phyloP scores from a whole-genome alignment of 2,329 filamentous ascomycete species.

The Sphaerulina vaccinii region DNA sequence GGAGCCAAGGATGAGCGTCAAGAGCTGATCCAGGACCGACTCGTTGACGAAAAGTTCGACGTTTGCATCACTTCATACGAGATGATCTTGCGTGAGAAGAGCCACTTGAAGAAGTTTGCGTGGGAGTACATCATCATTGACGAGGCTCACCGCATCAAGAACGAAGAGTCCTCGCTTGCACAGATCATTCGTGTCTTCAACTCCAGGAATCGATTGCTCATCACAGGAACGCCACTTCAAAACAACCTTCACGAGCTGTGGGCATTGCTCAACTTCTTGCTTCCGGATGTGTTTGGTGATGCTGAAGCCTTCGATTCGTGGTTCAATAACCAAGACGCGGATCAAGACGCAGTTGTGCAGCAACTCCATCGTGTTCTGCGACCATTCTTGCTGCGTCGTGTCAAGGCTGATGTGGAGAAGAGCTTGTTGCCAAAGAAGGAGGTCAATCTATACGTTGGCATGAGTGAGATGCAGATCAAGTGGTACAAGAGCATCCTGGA shows the following conservation, averaged over 20 bases:
- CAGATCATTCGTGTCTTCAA: conserved; percentile 96
- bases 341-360: conserved; percentile 93
- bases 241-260: conserved; percentile 98
- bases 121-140: conserved; percentile 99
- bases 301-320: conserved; percentile 96
- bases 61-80: conserved; percentile 99
- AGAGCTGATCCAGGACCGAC: conserved; percentile 79
- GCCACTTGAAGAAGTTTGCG: conserved; percentile 92
- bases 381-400: conserved; percentile 89
- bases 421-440: conserved; percentile 96
- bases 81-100: conserved; percentile 95
- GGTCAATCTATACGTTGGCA: conserved; percentile 92
- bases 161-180: conserved; percentile 93
- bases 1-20: conserved; percentile 93
- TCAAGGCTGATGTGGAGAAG: conserved; percentile 98
- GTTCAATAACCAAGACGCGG: conserved; percentile 87
- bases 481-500: conserved; percentile 99
- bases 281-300: conserved; percentile 98
- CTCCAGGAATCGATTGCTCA: conserved; percentile 89
- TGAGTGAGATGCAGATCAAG: conserved; percentile 98
- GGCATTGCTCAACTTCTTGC: conserved; percentile 93
- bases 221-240: conserved; percentile 93
- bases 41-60: conserved; percentile 94
- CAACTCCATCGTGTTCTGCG: conserved; percentile 90
- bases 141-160: conserved; percentile 97